Evolutionary conservation across 306 rosid genomes (phyloP), one percentile per base, ranked within the genome.

Genomic region (Lathyrus tuberosus): DNA sequence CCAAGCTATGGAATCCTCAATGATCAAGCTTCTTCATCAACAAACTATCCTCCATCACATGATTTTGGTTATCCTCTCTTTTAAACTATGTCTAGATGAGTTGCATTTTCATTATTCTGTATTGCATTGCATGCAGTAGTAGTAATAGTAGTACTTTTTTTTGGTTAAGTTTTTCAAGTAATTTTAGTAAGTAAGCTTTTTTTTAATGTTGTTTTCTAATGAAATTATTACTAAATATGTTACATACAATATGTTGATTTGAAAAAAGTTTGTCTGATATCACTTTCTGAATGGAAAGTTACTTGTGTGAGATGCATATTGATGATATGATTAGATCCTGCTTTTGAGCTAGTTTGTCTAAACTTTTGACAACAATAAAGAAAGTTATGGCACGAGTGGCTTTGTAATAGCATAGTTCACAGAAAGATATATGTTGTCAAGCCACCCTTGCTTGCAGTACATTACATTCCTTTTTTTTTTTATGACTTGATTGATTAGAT

Each of bases 351-450:
- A 71, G 72, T 67, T 82, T 82, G 83, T 83, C 78, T 60, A 33
- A 64, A 57, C 86, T 82, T 87, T 84, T 47, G 67, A 70, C 10
- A 63, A 80, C 90, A 83, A 78, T 64, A 83, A 72, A 80, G 80
- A 49, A 65, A 80, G 82, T 59, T 14, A 47, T 12, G 69, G 67
- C 56, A 73, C 46, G 60, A 54, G 35, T 69, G 64, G 46, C 37
- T 70, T 65, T 58, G 66, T 42, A 58, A 70, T 76, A 54, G 79
- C 49, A 69, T 35, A 62, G 46, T 68, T 77, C 79, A 74, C 82
- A 77, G 75, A 82, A 82, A 82, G 80, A 82, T 40, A 78, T 61
- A 67, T 72, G 59, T n/a, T 54, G 76, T 71, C 65, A 76, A 67
- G 76, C 81, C 72, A 76, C 69, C 80, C 77, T 66, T 69, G 75